These are phyloP conservation scores for Trametes maxima DNA, from an alignment of 768 basidiomycete species.

Conservation along the genomic window DNA sequence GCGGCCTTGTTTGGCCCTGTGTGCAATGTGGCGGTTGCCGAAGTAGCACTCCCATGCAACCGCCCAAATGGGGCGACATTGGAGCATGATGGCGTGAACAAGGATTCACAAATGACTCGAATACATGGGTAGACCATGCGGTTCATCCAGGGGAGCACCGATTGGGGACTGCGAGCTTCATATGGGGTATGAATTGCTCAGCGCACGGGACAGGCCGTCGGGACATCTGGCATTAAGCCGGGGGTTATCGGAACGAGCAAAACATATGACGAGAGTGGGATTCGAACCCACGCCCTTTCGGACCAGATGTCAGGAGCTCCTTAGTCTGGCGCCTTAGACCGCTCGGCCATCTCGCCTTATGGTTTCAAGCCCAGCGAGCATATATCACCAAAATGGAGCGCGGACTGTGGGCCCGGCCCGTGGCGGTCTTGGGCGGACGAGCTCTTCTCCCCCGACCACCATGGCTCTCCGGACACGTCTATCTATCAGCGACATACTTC, in stretches of 20 bases:
- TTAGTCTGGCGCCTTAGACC: conserved; percentile 84
- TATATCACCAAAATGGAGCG: too few relatives aligned
- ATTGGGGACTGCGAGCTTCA: background rate
- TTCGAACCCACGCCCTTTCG: conserved; percentile 56
- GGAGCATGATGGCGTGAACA: conserved; percentile 1
- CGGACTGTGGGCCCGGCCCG: too few relatives aligned
- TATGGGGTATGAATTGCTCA: background rate
- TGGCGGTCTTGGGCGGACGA: background rate
- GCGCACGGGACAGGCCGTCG: too few relatives aligned
- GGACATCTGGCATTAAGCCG: too few relatives aligned
- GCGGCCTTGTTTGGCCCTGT: conserved; percentile 25
- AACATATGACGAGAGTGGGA: conserved; percentile 40
- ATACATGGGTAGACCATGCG: background rate
- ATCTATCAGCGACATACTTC: conserved; percentile 49
- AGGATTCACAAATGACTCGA: background rate
- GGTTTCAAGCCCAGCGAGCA: background rate
- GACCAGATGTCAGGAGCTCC: conserved; percentile 36
- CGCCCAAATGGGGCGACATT: conserved; percentile 9
- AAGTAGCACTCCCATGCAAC: background rate
- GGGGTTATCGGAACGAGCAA: background rate
- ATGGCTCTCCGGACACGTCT: conserved; percentile 26
- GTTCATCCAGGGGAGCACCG: background rate
- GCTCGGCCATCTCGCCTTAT: conserved; percentile 74
- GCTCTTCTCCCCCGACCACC: background rate
- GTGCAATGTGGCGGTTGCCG: conserved; percentile 19